phyloP scores from a whole-genome alignment of 768 basidiomycete species.

The Suillus weaverae region DNA sequence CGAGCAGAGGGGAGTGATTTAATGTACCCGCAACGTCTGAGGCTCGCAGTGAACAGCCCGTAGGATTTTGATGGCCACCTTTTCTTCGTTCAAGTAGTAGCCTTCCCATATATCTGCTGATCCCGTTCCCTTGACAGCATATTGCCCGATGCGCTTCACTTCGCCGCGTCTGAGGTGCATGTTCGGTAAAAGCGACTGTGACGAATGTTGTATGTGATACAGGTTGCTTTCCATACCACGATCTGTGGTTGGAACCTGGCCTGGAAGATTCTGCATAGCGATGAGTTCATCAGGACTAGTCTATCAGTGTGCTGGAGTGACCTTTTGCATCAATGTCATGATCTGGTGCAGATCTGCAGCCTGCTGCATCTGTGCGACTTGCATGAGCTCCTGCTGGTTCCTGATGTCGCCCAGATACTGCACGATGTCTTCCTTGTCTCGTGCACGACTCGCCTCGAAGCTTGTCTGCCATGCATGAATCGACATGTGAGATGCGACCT shows the following conservation, averaged over 20 bases:
- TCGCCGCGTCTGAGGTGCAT: slow-evolving; percentile 53
- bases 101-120: slow-evolving; percentile 60
- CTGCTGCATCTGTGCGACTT: slow-evolving; percentile 33
- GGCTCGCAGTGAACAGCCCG: slow-evolving; percentile 52
- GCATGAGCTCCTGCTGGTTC: slow-evolving; percentile 39
- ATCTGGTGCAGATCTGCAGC: slow-evolving; percentile 39
- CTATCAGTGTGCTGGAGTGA: slow-evolving; percentile 15
- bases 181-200: slow-evolving; percentile 48
- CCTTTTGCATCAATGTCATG: slow-evolving; percentile 54
- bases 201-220: slow-evolving; percentile 49
- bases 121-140: slow-evolving; percentile 51
- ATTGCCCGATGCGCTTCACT: slow-evolving; percentile 47
- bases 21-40: slow-evolving; percentile 40
- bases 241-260: slow-evolving; percentile 27
- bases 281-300: slow-evolving; percentile 17
- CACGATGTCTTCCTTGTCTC: slow-evolving; percentile 46
- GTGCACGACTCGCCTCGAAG: slow-evolving; percentile 37
- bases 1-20: neutral
- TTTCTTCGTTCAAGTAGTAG: slow-evolving; percentile 50
- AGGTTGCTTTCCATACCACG: slow-evolving; percentile 48
- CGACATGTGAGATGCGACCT: slow-evolving; percentile 49
- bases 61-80: slow-evolving; percentile 57
- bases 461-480: slow-evolving; percentile 50
- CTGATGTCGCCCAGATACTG: slow-evolving; percentile 44
- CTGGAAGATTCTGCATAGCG: slow-evolving; percentile 21